A percentile compares a stretch with the other conserved stretches of the same genome.
Conservation (phyloP, 1,284 basidiomycete species). For the Pseudozyma sp. region DNA sequence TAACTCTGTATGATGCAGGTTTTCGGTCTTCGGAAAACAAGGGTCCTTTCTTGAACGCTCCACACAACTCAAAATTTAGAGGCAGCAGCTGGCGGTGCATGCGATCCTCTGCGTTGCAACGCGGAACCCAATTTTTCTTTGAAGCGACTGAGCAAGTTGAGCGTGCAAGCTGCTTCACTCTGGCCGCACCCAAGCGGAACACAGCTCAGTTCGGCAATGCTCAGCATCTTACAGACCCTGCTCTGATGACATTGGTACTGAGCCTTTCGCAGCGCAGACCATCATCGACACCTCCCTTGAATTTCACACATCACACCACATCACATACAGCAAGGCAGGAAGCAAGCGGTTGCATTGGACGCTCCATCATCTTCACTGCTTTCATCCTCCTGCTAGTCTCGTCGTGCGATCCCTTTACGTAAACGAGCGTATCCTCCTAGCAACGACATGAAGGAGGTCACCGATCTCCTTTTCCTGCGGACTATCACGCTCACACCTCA, state of each 20-base stretch:
- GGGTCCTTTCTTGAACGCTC: constrained; percentile 9
- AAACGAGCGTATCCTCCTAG: background rate
- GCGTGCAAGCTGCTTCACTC: background rate
- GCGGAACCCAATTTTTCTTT: too few relatives aligned
- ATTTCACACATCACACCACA: too few relatives aligned
- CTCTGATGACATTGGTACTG: too few relatives aligned
- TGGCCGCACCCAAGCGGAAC: background rate
- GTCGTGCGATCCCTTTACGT: too few relatives aligned
- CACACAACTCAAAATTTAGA: background rate
- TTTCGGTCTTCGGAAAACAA: constrained; percentile 16
- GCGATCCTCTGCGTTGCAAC: background rate
- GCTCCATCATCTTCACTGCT: too few relatives aligned
- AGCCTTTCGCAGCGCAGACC: too few relatives aligned
- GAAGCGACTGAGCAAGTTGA: too few relatives aligned
- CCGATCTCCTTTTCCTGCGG: background rate
- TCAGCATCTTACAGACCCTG: background rate
- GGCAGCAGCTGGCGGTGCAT: background rate
- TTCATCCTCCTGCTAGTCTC: too few relatives aligned
- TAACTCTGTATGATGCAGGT: too few relatives aligned
- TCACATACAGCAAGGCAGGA: too few relatives aligned
- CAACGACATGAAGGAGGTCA: constrained; percentile 20
- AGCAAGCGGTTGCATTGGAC: too few relatives aligned
- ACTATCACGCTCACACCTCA: constrained; percentile 9
- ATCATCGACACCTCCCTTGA: too few relatives aligned
- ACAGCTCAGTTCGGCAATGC: background rate